These are phyloP conservation scores for Spiromastix sp. DNA, from an alignment of 2,329 filamentous ascomycete species.

Conservation along the genomic window DNA sequence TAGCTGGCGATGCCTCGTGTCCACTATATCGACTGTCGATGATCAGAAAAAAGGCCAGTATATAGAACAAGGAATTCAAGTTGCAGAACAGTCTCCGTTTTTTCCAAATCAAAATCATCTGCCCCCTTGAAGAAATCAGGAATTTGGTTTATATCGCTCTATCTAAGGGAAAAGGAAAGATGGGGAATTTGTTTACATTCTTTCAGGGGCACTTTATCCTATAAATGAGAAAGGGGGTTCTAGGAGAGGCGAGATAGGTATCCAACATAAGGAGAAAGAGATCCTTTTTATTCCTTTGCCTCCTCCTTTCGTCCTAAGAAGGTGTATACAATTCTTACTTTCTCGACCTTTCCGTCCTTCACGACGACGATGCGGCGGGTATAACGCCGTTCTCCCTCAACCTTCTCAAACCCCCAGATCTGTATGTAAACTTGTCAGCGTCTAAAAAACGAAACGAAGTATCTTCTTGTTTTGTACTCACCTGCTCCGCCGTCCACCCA, in stretches of 20 bases:
- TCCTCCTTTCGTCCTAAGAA: slow-evolving; percentile 17
- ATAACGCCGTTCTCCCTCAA: slow-evolving; percentile 32
- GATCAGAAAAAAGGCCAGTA: too few species aligned
- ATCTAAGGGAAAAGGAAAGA: too few species aligned
- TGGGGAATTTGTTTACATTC: too few species aligned
- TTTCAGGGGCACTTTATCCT: too few species aligned
- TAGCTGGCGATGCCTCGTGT: too few species aligned
- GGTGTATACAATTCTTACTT: slow-evolving; percentile 33
- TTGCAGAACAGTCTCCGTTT: too few species aligned
- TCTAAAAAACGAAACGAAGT: background rate
- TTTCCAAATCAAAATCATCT: too few species aligned
- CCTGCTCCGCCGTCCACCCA: slow-evolving; percentile 47
- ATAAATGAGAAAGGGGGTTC: background rate
- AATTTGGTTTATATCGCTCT: too few species aligned
- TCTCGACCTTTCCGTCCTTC: slow-evolving; percentile 25
- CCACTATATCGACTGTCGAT: too few species aligned
- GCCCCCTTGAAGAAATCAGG: too few species aligned
- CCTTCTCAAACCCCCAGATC: slow-evolving; percentile 37
- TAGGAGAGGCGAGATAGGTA: background rate
- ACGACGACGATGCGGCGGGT: slow-evolving; percentile 32
- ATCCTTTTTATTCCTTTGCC: background rate
- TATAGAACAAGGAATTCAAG: too few species aligned
- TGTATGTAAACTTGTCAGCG: slow-evolving; percentile 13
- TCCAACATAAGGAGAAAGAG: background rate
- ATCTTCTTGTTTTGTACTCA: slow-evolving; percentile 13